A percentile compares a stretch with the other conserved stretches of the same genome.
Evolutionary conservation across 1,139 yeast genomes (phyloP).

Genomic region (Candida sanyaensis): DNA sequence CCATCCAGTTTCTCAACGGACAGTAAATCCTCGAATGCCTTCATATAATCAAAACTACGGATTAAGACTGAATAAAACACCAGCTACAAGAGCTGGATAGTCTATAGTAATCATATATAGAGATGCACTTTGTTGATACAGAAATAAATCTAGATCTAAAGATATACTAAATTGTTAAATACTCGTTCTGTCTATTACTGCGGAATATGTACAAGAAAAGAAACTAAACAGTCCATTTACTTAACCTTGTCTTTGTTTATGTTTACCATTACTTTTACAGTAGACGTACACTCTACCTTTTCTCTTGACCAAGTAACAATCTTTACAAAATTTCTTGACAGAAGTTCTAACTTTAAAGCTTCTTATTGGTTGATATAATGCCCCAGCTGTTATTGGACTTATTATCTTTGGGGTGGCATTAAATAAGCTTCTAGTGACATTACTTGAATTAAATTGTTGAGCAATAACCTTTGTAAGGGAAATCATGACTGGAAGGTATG

Average conservation of each 20-base stretch:
- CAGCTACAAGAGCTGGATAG: conserved; percentile 42
- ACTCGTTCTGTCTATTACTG: background rate
- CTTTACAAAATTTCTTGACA: conserved; percentile 88
- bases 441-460: conserved; percentile 12
- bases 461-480: conserved; percentile 7
- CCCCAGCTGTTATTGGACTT: conserved; percentile 9
- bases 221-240: background rate
- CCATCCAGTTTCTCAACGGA: conserved; percentile 22
- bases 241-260: conserved; percentile 94
- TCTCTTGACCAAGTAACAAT: conserved; percentile 91
- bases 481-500: conserved; percentile 1
- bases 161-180: too few species aligned
- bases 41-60: conserved; percentile 21
- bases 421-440: conserved; percentile 16
- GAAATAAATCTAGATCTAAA: too few species aligned
- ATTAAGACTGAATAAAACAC: conserved; percentile 26
- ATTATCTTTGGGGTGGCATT: conserved; percentile 20
- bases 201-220: conserved; percentile 10
- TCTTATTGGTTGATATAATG: conserved; percentile 20
- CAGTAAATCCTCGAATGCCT: conserved; percentile 27
- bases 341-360: conserved; percentile 60
- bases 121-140: background rate
- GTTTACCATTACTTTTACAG: conserved; percentile 91
- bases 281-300: conserved; percentile 92
- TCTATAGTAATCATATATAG: background rate